Evolutionary conservation across 2,329 filamentous ascomycete genomes (phyloP).

Genomic region (Paecilomyces dactylethromorphus): DNA sequence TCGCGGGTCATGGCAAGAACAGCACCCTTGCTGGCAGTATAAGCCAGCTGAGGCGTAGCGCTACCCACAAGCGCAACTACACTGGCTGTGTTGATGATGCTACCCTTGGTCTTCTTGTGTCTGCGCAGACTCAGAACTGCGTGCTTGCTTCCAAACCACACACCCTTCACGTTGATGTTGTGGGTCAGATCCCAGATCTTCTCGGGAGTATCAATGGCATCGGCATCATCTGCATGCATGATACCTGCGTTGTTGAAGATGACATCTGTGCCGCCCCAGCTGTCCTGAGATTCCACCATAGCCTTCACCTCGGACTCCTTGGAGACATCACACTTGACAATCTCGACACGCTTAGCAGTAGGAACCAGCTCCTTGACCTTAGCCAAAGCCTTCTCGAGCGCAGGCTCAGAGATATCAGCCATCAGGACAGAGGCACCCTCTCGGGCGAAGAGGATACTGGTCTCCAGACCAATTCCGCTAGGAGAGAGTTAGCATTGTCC

Average conservation of each 20-base stretch:
- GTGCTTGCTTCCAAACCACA: conserved; percentile 96
- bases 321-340: conserved; percentile 68
- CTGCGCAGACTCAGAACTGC: conserved; percentile 74
- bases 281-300: conserved; percentile 67
- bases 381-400: conserved; percentile 66
- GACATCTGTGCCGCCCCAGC: conserved; percentile 81
- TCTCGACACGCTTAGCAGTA: conserved; percentile 54
- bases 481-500: neutral
- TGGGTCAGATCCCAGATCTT: conserved; percentile 92
- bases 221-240: conserved; percentile 79
- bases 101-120: conserved; percentile 70
- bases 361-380: conserved; percentile 72
- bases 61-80: conserved; percentile 82
- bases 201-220: conserved; percentile 78
- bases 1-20: conserved; percentile 86
- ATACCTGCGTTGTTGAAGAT: conserved; percentile 98
- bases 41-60: conserved; percentile 82
- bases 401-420: conserved; percentile 74
- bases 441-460: conserved; percentile 77
- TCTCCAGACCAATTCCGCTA: conserved; percentile 87
- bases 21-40: conserved; percentile 90
- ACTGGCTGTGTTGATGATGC: conserved; percentile 87
- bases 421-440: conserved; percentile 83
- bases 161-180: conserved; percentile 92
- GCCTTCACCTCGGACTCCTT: conserved; percentile 73